These are phyloP conservation scores for Chrysanthemum makinoi DNA, from an alignment of 129 eudicot genomes.

Conservation along the genomic window DNA sequence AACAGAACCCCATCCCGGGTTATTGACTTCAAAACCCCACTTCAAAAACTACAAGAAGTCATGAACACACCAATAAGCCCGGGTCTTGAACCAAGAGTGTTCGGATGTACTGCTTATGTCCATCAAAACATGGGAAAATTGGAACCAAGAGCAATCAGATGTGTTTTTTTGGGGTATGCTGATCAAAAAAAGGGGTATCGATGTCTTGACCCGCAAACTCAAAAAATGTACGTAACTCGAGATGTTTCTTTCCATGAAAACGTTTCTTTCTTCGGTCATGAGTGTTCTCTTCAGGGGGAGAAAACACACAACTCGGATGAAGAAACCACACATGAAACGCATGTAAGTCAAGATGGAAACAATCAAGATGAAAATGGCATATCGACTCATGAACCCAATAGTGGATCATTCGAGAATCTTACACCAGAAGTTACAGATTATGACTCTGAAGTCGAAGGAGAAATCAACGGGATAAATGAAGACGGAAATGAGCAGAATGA, in stretches of 20 bases:
- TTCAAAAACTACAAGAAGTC: conserved; percentile 16
- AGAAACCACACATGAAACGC: conserved; percentile 2
- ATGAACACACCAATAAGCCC: not conserved
- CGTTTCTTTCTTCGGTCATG: conserved; percentile 5
- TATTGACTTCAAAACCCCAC: conserved; percentile 27
- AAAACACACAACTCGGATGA: not conserved
- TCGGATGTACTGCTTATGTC: conserved; percentile 19
- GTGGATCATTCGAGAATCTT: no score
- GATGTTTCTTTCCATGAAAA: not conserved
- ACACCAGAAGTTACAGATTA: no score
- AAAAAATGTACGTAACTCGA: not conserved
- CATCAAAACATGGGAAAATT: conserved; percentile 10
- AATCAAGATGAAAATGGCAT: not conserved
- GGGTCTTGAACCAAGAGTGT: conserved; percentile 26
- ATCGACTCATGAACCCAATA: no score
- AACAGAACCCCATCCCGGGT: conserved; percentile 24
- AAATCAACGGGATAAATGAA: no score
- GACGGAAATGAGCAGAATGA: no score
- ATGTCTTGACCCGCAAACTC: not conserved
- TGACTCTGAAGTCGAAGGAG: no score
- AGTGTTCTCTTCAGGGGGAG: conserved; percentile 9
- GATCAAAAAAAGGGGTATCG: not conserved
- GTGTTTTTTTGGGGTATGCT: conserved; percentile 5
- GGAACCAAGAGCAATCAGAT: not conserved
- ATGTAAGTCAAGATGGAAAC: not conserved